Evolutionary conservation across 2,329 filamentous ascomycete species (phyloP), one percentile per base, ranked within the genome.

Genomic region (Stemphylium vesicarium): DNA sequence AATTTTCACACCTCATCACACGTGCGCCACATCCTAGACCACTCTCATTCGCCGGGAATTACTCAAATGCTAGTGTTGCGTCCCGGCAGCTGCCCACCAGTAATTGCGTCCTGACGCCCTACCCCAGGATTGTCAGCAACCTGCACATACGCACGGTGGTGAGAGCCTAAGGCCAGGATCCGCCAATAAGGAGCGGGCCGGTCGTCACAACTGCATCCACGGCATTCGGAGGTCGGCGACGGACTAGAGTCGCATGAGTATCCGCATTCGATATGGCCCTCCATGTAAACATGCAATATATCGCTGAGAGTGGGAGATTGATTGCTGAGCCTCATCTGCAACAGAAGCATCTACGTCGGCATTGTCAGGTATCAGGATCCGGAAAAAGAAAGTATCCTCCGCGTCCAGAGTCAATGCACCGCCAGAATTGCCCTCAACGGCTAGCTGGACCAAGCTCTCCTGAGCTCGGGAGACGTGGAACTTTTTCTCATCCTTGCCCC

Each of bases 41-140:
- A 22, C 55, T 45, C 42, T 40, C 39, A 64, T 64, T 64, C 55
- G 59, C 48, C 33, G 26, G 41, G 16, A 51, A 43, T 52, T 49
- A 38, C 46, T 50, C 42, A 60, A 18, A 18, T 40, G 40, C 32
- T 51, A 38, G 47, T 26, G 35, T 36, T 10, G 15, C 29, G 41
- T 32, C 53, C 55, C 48, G 42, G 50, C 53, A 47, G 45, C 56
- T 29, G 45, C 31, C 47, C 49, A 43, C 61, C 57, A 66, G 62
- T 65, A 41, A 36, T 18, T 60, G 59, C 20, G 20, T 20, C 20
- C 20, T 3, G 20, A 20, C 20, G 20, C 20, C 20, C 37, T 66
- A 69, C 65, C 66, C 64, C 67, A 63, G 47, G 65, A 67, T 66
- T 35, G 15, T 50, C 47, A 49, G 46, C 37, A 37, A 33, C 37